Conservation (phyloP, 176 grass and related monocot genomes). For the Puccinellia tenuiflora region DNA sequence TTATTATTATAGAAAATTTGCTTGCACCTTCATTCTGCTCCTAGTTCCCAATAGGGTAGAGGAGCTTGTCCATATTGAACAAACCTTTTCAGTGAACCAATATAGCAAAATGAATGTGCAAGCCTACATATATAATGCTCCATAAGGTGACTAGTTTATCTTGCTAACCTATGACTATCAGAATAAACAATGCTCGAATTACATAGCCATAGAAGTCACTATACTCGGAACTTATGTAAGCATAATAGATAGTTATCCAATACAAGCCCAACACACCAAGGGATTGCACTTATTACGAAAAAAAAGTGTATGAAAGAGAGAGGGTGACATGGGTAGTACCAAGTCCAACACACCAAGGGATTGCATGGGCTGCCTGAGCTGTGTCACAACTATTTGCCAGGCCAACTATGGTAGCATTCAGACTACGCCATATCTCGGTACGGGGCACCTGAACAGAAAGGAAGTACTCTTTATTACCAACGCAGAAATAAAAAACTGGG, state of each 20-base stretch:
- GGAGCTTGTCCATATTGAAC: neutral
- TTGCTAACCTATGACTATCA: neutral
- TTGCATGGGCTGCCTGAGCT: constrained; percentile 20
- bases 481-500: too few species aligned
- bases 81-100: neutral
- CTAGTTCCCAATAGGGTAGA: neutral
- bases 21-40: neutral
- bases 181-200: neutral
- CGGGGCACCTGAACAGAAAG: constrained; percentile 51
- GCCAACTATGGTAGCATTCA: constrained; percentile 88
- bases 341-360: constrained; percentile 68
- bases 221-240: neutral
- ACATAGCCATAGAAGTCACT: neutral
- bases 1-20: neutral
- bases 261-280: neutral
- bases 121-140: neutral
- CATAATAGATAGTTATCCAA: neutral
- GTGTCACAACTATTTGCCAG: constrained; percentile 53
- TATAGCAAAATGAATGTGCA: neutral
- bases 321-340: constrained; percentile 42
- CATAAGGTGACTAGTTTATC: neutral
- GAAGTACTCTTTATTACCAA: too few species aligned
- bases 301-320: neutral
- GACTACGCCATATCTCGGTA: constrained; percentile 68
- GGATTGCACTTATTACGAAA: neutral